Evolutionary conservation across 352 stramenopile genomes (phyloP).

Genomic region (Phytopythium aichiense): DNA sequence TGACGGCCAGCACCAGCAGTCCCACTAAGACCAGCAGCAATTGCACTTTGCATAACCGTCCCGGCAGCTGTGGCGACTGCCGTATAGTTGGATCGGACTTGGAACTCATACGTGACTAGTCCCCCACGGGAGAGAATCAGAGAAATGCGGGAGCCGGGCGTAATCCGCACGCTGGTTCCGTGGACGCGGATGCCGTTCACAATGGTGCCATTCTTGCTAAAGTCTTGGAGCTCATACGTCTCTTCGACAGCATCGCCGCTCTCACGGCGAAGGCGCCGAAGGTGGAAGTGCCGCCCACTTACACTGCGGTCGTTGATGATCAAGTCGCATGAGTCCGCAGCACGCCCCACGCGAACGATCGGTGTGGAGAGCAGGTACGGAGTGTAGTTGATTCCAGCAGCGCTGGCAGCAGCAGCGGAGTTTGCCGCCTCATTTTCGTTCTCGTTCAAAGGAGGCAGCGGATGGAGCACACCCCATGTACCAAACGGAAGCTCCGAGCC

Average conservation of each 20-base stretch:
- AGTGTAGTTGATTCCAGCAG: constrained; percentile 33
- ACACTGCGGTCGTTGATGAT: constrained; percentile 88
- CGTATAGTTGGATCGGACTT: constrained; percentile 32
- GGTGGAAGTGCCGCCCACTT: constrained; percentile 80
- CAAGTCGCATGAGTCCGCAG: constrained; percentile 81
- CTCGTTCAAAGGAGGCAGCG: constrained; percentile 69
- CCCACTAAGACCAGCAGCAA: background rate
- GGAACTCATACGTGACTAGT: constrained; percentile 85
- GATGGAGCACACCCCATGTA: constrained; percentile 67
- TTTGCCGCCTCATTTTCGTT: constrained; percentile 31
- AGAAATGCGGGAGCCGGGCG: constrained; percentile 70
- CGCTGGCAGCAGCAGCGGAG: constrained; percentile 4
- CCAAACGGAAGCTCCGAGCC: constrained; percentile 50
- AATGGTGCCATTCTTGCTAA: constrained; percentile 88
- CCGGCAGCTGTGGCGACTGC: background rate
- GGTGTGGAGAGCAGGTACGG: constrained; percentile 69
- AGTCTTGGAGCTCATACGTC: constrained; percentile 82
- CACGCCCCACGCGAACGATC: constrained; percentile 73
- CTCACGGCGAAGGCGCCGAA: constrained; percentile 62
- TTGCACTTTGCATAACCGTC: background rate
- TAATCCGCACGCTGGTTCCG: constrained; percentile 67
- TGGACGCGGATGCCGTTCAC: constrained; percentile 86
- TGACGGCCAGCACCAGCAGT: constrained; percentile 9
- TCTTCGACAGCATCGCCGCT: constrained; percentile 41
- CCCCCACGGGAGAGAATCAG: constrained; percentile 82